Percentiles rank a stretch among this genome's conserved stretches.
phyloP scores from a whole-genome alignment of 2,329 filamentous ascomycete species.

The Whalleya microplaca region DNA sequence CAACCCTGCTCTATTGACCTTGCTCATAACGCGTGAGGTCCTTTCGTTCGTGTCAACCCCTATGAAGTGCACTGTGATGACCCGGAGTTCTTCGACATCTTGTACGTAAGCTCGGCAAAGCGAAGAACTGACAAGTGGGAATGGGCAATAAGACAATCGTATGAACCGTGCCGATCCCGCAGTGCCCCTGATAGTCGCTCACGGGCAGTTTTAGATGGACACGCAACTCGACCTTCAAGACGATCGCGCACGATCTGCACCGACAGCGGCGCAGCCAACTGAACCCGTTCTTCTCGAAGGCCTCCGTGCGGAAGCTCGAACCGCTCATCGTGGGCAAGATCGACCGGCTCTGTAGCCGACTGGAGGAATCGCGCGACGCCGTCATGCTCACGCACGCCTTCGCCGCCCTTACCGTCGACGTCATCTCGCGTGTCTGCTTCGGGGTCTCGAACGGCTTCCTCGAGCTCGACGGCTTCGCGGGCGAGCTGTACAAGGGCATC shows the following conservation, averaged over 20 bases:
- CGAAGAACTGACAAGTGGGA: constrained; percentile 22
- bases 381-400: constrained; percentile 6
- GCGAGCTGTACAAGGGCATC: neutral
- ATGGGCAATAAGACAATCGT: constrained; percentile 13
- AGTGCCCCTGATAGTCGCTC: neutral
- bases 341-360: constrained; percentile 32
- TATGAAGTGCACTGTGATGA: constrained; percentile 37
- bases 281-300: constrained; percentile 48
- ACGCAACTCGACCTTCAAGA: constrained; percentile 33
- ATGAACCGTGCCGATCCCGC: neutral
- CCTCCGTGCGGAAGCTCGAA: constrained; percentile 41
- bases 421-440: constrained; percentile 4
- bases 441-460: constrained; percentile 1
- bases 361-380: constrained; percentile 21
- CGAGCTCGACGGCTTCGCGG: neutral
- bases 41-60: constrained; percentile 39
- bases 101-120: constrained; percentile 27
- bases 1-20: no score
- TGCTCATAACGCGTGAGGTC: constrained; percentile 25
- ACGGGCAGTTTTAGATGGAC: constrained; percentile 5
- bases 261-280: constrained; percentile 44
- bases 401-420: constrained; percentile 1
- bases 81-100: constrained; percentile 32
- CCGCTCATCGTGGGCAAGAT: constrained; percentile 40
- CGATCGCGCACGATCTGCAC: constrained; percentile 45